Conservation (phyloP, 257 asterid species). For the Nicotiana attenuata region DNA sequence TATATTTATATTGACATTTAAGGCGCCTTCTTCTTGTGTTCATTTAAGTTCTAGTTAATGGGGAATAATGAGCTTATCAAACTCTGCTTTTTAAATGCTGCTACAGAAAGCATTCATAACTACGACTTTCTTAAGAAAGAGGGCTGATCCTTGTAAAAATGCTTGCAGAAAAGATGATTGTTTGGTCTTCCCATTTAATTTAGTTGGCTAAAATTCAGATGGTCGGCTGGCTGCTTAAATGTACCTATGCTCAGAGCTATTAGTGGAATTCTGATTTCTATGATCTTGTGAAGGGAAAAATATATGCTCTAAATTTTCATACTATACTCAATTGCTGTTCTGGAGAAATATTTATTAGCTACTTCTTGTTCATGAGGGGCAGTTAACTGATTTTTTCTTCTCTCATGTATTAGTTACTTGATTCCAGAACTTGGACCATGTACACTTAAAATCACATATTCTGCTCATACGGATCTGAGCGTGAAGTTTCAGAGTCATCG, state of each 20-base stretch:
- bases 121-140: not conserved
- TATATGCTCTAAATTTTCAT: not conserved
- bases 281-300: not conserved
- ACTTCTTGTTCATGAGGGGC: conserved; percentile 12
- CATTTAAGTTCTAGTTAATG: not conserved
- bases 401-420: conserved; percentile 53
- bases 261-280: not conserved
- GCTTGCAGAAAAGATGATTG: not conserved
- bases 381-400: conserved; percentile 14
- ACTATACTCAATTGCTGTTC: not conserved
- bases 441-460: conserved; percentile 76
- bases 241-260: not conserved
- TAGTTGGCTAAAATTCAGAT: not conserved
- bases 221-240: not conserved
- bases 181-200: not conserved
- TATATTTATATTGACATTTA: conserved; percentile 30
- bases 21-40: conserved; percentile 19
- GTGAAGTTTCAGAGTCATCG: conserved; percentile 96
- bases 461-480: conserved; percentile 93
- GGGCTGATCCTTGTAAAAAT: not conserved
- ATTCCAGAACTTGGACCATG: conserved; percentile 92
- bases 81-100: not conserved
- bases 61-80: conserved; percentile 2
- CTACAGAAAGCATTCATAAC: not conserved
- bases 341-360: not conserved